These are phyloP conservation scores for Anthracocystis panici-leucophaei DNA, from an alignment of 1,284 basidiomycete genomes.

Conservation along the genomic window DNA sequence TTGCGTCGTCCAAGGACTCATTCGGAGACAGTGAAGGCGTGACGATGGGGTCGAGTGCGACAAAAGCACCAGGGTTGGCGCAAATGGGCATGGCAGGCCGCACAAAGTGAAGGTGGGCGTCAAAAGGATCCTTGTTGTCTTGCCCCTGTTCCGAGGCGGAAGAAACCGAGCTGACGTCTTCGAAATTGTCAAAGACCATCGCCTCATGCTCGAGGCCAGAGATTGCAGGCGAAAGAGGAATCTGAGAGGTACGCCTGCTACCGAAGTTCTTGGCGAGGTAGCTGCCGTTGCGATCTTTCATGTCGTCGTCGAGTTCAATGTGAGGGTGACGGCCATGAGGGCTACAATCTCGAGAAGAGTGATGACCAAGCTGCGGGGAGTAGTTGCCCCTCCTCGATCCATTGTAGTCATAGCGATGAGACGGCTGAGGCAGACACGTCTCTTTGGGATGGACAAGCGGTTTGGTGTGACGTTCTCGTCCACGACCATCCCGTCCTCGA, in stretches of 20 bases:
- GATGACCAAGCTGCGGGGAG: conserved; percentile 3
- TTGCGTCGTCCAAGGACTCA: background rate
- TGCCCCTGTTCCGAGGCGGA: conserved; percentile 21
- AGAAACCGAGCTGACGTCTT: conserved; percentile 28
- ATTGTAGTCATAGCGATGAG: conserved; percentile 12
- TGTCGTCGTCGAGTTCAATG: background rate
- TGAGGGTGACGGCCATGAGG: conserved; percentile 6
- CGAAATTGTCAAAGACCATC: conserved; percentile 49
- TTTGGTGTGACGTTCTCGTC: conserved; percentile 31
- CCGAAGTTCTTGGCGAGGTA: background rate
- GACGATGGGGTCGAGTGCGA: conserved; percentile 15
- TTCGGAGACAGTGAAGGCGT: conserved; percentile 6
- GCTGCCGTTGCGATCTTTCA: background rate
- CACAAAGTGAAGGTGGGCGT: conserved; percentile 38
- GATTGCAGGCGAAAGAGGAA: background rate
- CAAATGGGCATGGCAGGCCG: conserved; percentile 40
- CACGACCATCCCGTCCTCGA: conserved; percentile 8
- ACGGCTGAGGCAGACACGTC: conserved; percentile 3
- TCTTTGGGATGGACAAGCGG: conserved; percentile 18
- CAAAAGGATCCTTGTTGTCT: conserved; percentile 23
- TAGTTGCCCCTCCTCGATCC: background rate
- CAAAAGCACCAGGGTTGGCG: conserved; percentile 32
- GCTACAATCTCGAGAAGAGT: conserved; percentile 4
- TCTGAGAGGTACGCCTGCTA: background rate
- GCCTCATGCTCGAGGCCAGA: conserved; percentile 35